Conservation (phyloP, 192 early-diverging fungal genomes). For the Backusella macrospora region DNA sequence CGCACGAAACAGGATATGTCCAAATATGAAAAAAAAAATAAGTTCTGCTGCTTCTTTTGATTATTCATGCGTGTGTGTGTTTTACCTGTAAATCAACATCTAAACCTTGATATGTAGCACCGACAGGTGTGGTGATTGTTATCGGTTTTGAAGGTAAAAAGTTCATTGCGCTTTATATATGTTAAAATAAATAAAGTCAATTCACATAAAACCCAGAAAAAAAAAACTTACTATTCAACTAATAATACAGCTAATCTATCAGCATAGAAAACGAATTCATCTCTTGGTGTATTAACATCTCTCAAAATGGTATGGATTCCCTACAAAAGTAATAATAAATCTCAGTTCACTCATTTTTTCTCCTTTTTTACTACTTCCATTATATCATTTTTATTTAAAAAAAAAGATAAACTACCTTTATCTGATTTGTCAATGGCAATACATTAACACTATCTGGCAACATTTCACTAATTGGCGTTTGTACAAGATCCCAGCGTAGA, state of each 20-base stretch:
- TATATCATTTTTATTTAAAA: not conserved
- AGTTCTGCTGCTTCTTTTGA: not conserved
- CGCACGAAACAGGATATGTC: not conserved
- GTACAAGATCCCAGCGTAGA: constrained; percentile 60
- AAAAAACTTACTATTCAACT: constrained; percentile 68
- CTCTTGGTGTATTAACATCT: constrained; percentile 66
- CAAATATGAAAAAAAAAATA: not conserved
- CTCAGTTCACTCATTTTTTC: not conserved
- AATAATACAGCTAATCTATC: constrained; percentile 90
- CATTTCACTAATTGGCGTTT: constrained; percentile 36
- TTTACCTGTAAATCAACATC: constrained; percentile 24
- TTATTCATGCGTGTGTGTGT: not conserved
- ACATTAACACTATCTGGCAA: constrained; percentile 52
- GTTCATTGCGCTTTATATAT: constrained; percentile 22
- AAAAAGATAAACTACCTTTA: constrained; percentile 41
- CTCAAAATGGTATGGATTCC: constrained; percentile 86
- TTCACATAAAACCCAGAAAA: not conserved
- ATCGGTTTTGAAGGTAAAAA: constrained; percentile 23
- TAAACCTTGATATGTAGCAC: constrained; percentile 23
- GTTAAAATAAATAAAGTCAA: not conserved
- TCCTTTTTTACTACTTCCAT: not conserved
- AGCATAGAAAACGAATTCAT: constrained; percentile 92
- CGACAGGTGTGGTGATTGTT: constrained; percentile 27
- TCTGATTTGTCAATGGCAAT: constrained; percentile 56
- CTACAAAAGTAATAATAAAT: constrained; percentile 28